Base-by-base conservation (phyloP, 805 yeast species). In the Kazachstania kunashirensis region DNA sequence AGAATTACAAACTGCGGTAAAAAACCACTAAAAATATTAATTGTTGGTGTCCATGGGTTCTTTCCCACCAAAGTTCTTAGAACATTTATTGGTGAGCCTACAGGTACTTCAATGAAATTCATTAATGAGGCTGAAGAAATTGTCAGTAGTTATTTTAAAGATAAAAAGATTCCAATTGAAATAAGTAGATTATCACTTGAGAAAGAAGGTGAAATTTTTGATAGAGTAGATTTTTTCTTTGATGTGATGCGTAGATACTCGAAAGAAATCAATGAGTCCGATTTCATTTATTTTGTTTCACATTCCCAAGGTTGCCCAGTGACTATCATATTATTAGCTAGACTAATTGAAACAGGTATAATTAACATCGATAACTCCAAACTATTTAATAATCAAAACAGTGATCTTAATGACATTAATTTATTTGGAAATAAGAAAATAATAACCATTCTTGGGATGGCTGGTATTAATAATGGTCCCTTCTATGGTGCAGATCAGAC, bases 231-330 rank as follows among this genome's bases (percentile, higher is more conserved):
- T 27, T 83, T 75, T 48, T 84, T 89, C 47, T 81, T 77, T 43
- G 74, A 76, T 23, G 72, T 84, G 30, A 65, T 89, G 57, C 65
- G 68, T 46, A 78, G 77, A 52, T 83, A 89, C 84, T 49, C 57
- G 15, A 60, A 64, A 25, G 68, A 66, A 38, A 48, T 68, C 2
- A 62, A 63, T 31, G 43, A 65, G n/a, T 89, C 96, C 0, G 97
- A 89, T 57, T 80, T 81, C 44, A 74, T 89, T n/a, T 85, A 80
- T 53, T 73, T 89, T 43, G 96, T 96, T 2, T 79, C 94, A 1
- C 98, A 89, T 59, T 88, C 96, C 0, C 98, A 89, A 58, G 98
- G 98, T 0, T 79, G 89, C 32, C 96, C 95, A 0, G 97, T 92
- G 0, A 74, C 95, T 0, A 76, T 85, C 1, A 77, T 84, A 23